Conservation (phyloP, 345 rosid genomes). For the Bruguiera parviflora region DNA sequence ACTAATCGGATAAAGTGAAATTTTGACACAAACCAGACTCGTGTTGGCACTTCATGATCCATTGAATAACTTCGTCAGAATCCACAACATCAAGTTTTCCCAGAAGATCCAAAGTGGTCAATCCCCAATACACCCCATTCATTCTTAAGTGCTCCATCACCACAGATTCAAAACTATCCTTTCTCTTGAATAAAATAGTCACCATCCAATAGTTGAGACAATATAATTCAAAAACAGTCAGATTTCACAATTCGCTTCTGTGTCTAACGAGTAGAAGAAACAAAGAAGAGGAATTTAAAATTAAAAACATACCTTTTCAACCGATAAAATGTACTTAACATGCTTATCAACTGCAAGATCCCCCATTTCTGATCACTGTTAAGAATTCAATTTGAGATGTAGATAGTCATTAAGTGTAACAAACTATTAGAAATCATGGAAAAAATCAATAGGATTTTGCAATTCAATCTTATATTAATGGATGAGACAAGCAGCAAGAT, state of each 20-base stretch:
- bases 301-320: slow-evolving; percentile 50
- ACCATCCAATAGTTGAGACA: neutral
- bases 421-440: too few relatives aligned
- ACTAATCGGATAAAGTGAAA: neutral
- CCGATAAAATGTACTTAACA: slow-evolving; percentile 56
- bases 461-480: too few relatives aligned
- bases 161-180: slow-evolving; percentile 78
- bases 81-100: slow-evolving; percentile 65
- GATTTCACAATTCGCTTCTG: neutral
- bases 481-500: too few relatives aligned
- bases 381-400: neutral
- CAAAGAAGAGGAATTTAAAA: neutral
- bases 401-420: neutral
- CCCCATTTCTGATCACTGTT: slow-evolving; percentile 43
- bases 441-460: too few relatives aligned
- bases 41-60: slow-evolving; percentile 79
- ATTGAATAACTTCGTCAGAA: slow-evolving; percentile 56
- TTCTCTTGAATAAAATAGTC: slow-evolving; percentile 39
- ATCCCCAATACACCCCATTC: slow-evolving; percentile 94
- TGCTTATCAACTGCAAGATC: slow-evolving; percentile 63
- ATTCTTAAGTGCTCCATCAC: slow-evolving; percentile 90
- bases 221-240: neutral
- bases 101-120: slow-evolving; percentile 66
- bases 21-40: slow-evolving; percentile 54
- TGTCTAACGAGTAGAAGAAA: neutral